Evolutionary conservation across 2,329 filamentous ascomycete species (phyloP), one percentile per base, ranked within the genome.

Genomic region (Stagonosporopsis vannaccii): DNA sequence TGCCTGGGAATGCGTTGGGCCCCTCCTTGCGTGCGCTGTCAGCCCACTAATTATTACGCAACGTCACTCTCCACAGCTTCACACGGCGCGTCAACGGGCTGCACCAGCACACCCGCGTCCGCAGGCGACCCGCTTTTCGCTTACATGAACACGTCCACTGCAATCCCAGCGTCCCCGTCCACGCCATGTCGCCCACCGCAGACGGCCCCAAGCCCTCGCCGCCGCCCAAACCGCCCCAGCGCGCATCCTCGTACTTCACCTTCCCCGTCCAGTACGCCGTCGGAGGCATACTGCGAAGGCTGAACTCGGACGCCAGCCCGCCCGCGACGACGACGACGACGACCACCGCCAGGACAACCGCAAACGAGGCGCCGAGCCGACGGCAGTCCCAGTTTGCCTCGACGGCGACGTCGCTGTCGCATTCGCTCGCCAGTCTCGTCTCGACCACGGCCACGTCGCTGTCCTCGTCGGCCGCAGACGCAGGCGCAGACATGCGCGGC

Each of bases 241-340:
- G 67, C 51, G 71, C 75, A 52, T 72, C 75, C 20, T 78, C 74
- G 39, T 82, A 81, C 68, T 80, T 82, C 65, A 78, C 79, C 43
- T 81, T 80, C 59, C 80, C 81, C 15, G 75, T 83, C 40, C 72
- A 78, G 32, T 81, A 82, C 68, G 80, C 80, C 35, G 73, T 81
- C 36, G 75, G 75, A 28, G 78, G 79, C 46, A 74, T 83, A 25
- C 71, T 80, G 19, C 77, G 81, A 20, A 76, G 81, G 39, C 71
- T 83, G 39, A 78, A 77, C 48, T 71, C 75, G 59, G 81, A 83
- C 61, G 71, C 78, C 12, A 54, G 60, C 23, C 43, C 61, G 19
- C 51, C 46, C 28, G n/a, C n/a, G n/a, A n/a, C n/a, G n/a, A n/a
- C n/a, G n/a, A n/a, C n/a, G n/a, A n/a, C n/a, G n/a, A n/a, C n/a